Conservation (phyloP, 164 flowering plant species). For the Macadamia tetraphylla region DNA sequence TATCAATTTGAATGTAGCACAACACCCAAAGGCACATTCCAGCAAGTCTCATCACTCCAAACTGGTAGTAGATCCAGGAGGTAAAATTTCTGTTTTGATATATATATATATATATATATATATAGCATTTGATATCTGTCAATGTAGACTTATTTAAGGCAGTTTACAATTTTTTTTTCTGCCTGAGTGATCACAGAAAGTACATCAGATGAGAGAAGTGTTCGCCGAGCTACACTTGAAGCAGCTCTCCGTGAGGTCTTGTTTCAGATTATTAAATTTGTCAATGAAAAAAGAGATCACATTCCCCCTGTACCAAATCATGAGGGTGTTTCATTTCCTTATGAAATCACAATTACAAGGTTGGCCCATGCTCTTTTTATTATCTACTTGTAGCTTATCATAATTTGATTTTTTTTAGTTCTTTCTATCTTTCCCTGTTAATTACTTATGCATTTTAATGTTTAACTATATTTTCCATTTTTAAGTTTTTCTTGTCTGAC, state of each 20-base stretch:
- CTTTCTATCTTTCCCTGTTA: background rate
- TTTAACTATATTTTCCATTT: background rate
- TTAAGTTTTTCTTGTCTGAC: no score
- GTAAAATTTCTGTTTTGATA: constrained; percentile 23
- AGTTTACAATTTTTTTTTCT: background rate
- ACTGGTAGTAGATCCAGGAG: constrained; percentile 66
- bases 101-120: background rate
- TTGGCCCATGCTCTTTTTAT: constrained; percentile 15
- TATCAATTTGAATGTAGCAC: constrained; percentile 75
- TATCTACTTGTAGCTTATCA: background rate
- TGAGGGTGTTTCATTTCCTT: constrained; percentile 79
- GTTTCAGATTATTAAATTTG: constrained; percentile 90
- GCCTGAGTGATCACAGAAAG: constrained; percentile 35
- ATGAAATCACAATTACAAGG: constrained; percentile 92
- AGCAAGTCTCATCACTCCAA: constrained; percentile 73
- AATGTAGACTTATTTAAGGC: background rate
- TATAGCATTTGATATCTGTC: background rate
- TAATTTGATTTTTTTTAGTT: constrained; percentile 2
- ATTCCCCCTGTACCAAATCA: constrained; percentile 71
- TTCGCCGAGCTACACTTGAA: constrained; percentile 71
- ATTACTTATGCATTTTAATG: background rate
- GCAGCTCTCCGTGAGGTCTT: constrained; percentile 76
- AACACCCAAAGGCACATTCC: constrained; percentile 51
- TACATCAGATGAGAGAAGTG: constrained; percentile 57
- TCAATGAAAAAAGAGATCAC: constrained; percentile 95